A percentile compares a stretch with the other conserved stretches of the same genome.
Conservation (phyloP, 75 land plant genomes). For the Cryptomeria japonica region DNA sequence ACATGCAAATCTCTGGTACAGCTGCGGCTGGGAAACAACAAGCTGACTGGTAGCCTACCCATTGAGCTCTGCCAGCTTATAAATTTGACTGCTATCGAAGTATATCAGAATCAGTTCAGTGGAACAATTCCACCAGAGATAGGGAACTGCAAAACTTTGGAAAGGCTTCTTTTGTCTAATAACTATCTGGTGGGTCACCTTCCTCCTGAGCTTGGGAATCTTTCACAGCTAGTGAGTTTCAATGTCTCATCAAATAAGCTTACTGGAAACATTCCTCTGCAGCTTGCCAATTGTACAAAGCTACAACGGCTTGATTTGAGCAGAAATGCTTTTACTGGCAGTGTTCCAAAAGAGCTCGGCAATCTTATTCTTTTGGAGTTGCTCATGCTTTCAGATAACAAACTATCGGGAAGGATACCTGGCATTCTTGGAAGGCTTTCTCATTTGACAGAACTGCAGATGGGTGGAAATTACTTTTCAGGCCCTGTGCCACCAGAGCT, state of each 20-base stretch:
- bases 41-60: conserved; percentile 71
- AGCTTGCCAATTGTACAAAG: conserved; percentile 42
- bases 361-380: conserved; percentile 51
- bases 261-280: conserved; percentile 61
- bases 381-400: conserved; percentile 66
- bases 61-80: conserved; percentile 65
- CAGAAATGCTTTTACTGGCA: conserved; percentile 39
- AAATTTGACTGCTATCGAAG: conserved; percentile 47
- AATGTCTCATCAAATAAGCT: conserved; percentile 64
- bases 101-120: conserved; percentile 63
- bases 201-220: conserved; percentile 59
- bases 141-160: conserved; percentile 51
- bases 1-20: conserved; percentile 56
- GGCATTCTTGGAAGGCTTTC: conserved; percentile 55
- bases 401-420: conserved; percentile 64
- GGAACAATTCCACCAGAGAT: conserved; percentile 66
- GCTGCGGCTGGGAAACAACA: conserved; percentile 63
- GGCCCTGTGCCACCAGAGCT: conserved; percentile 67
- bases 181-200: conserved; percentile 54
- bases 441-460: conserved; percentile 68
- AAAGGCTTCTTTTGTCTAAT: conserved; percentile 50
- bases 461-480: conserved; percentile 70
- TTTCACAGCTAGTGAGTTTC: conserved; percentile 50
- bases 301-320: conserved; percentile 73
- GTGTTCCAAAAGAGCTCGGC: conserved; percentile 63